These are phyloP conservation scores for Sclerotinia borealis DNA, from an alignment of 2,329 filamentous ascomycete genomes.

Conservation along the genomic window DNA sequence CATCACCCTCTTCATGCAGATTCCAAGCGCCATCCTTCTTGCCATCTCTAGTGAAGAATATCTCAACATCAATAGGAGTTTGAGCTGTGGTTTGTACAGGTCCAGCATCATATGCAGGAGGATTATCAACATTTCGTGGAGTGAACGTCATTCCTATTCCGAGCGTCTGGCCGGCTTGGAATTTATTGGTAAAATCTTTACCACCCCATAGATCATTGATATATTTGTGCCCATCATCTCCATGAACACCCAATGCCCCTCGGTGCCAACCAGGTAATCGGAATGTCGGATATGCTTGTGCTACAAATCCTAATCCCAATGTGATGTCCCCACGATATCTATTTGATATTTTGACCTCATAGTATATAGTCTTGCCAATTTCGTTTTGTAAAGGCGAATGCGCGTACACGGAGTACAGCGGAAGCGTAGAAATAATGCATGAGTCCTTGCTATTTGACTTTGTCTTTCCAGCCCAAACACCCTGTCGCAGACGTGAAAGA, in stretches of 20 bases:
- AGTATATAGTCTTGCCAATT: slow-evolving; percentile 57
- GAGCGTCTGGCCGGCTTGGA: slow-evolving; percentile 58
- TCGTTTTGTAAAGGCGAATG: slow-evolving; percentile 48
- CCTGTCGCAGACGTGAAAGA: slow-evolving; percentile 41
- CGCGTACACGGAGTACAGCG: slow-evolving; percentile 57
- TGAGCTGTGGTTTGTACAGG: slow-evolving; percentile 18
- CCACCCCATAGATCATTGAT: slow-evolving; percentile 72
- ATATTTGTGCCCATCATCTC: slow-evolving; percentile 71
- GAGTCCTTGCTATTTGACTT: slow-evolving; percentile 48
- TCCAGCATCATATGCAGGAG: slow-evolving; percentile 30
- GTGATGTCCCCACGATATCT: slow-evolving; percentile 38
- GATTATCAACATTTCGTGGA: slow-evolving; percentile 21
- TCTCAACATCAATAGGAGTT: slow-evolving; percentile 42
- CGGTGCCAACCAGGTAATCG: slow-evolving; percentile 77
- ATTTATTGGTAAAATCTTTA: slow-evolving; percentile 58
- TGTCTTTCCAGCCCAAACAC: slow-evolving; percentile 46
- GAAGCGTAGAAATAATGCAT: slow-evolving; percentile 61
- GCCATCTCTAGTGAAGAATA: slow-evolving; percentile 69
- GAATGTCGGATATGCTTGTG: slow-evolving; percentile 71
- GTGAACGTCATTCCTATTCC: slow-evolving; percentile 65
- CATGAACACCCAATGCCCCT: slow-evolving; percentile 68
- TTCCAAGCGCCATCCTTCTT: slow-evolving; percentile 57
- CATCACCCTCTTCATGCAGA: slow-evolving; percentile 68
- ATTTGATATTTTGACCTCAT: slow-evolving; percentile 55
- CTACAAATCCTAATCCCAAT: slow-evolving; percentile 64